These are phyloP conservation scores for Aspergillus tubingensis DNA, from an alignment of 2,329 filamentous ascomycete species.

Conservation along the genomic window DNA sequence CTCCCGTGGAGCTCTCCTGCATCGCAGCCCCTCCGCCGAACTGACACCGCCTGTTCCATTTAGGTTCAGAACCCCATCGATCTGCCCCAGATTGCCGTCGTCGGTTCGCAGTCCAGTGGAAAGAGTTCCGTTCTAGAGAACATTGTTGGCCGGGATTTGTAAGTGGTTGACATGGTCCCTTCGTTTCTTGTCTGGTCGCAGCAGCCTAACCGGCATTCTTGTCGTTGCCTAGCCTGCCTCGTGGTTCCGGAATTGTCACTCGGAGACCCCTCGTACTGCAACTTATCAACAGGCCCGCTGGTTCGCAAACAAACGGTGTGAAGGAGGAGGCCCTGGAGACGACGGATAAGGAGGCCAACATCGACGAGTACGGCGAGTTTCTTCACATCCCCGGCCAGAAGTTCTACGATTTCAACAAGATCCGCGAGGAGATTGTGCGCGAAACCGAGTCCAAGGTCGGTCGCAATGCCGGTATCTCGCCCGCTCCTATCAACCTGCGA, in stretches of 20 bases:
- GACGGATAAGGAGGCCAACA: slow-evolving; percentile 83
- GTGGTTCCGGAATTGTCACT: slow-evolving; percentile 96
- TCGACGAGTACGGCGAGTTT: slow-evolving; percentile 98
- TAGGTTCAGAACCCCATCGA: slow-evolving; percentile 98
- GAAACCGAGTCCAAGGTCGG: slow-evolving; percentile 98
- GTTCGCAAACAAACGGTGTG: slow-evolving; percentile 70
- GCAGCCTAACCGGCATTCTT: slow-evolving; percentile 28
- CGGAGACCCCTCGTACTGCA: slow-evolving; percentile 94
- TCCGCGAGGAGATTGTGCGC: slow-evolving; percentile 93
- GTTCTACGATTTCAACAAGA: slow-evolving; percentile 97
- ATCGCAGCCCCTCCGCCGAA: slow-evolving; percentile 11
- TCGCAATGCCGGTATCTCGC: slow-evolving; percentile 93
- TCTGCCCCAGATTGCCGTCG: slow-evolving; percentile 95
- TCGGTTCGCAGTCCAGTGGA: slow-evolving; percentile 97
- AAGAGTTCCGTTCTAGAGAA: slow-evolving; percentile 99
- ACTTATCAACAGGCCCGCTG: slow-evolving; percentile 84
- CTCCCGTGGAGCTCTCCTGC: slow-evolving; percentile 6
- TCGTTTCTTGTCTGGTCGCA: slow-evolving; percentile 10
- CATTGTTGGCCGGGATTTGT: slow-evolving; percentile 99
- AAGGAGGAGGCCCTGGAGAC: slow-evolving; percentile 65
- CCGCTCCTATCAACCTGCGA: slow-evolving; percentile 92
- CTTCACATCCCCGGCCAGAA: slow-evolving; percentile 96
- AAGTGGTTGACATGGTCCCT: slow-evolving; percentile 46
- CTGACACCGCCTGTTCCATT: slow-evolving; percentile 32
- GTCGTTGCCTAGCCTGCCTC: slow-evolving; percentile 69